A percentile compares a stretch with the other conserved stretches of the same genome.
phyloP scores from a whole-genome alignment of 176 grass and related monocot genomes.

The Oryza meyeriana region DNA sequence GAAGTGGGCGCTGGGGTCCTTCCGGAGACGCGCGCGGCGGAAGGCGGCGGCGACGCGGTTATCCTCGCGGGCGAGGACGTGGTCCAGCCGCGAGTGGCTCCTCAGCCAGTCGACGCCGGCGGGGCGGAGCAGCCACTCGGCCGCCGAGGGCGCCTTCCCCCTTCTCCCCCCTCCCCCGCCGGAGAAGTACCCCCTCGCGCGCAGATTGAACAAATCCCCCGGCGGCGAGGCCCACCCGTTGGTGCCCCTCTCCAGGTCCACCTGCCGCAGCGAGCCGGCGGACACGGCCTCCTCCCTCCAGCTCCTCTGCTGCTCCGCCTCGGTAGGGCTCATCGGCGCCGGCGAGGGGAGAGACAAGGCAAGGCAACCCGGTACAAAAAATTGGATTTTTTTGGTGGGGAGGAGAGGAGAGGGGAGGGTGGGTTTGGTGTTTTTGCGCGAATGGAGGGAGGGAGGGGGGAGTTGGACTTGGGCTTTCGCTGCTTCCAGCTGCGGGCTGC shows the following conservation, averaged over 20 bases:
- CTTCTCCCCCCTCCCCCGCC: slow-evolving; percentile 10
- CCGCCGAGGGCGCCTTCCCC: slow-evolving; percentile 45
- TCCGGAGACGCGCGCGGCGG: slow-evolving; percentile 55
- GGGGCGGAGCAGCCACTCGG: slow-evolving; percentile 70
- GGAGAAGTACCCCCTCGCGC: slow-evolving; percentile 58
- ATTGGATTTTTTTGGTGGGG: neutral
- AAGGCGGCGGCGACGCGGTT: slow-evolving; percentile 62
- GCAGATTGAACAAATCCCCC: slow-evolving; percentile 78
- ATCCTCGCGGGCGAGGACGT: slow-evolving; percentile 74
- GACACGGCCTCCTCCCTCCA: slow-evolving; percentile 64
- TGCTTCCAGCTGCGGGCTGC: neutral
- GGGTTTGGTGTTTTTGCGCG: neutral
- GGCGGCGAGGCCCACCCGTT: slow-evolving; percentile 96
- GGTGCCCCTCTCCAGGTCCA: slow-evolving; percentile 66
- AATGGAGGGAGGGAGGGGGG: neutral
- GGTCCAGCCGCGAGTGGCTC: slow-evolving; percentile 65
- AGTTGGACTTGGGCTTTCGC: slow-evolving; percentile 20
- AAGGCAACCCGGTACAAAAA: neutral
- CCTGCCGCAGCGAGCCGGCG: slow-evolving; percentile 58
- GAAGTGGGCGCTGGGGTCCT: slow-evolving; percentile 56
- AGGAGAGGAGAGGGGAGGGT: neutral
- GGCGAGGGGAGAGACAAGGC: neutral
- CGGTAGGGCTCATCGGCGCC: slow-evolving; percentile 21
- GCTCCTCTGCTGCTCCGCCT: neutral
- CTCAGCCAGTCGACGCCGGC: slow-evolving; percentile 97